A percentile compares a stretch with the other conserved stretches of the same genome.
phyloP scores from a whole-genome alignment of 2,329 filamentous ascomycete genomes.

The Cryphonectria nitschkei region DNA sequence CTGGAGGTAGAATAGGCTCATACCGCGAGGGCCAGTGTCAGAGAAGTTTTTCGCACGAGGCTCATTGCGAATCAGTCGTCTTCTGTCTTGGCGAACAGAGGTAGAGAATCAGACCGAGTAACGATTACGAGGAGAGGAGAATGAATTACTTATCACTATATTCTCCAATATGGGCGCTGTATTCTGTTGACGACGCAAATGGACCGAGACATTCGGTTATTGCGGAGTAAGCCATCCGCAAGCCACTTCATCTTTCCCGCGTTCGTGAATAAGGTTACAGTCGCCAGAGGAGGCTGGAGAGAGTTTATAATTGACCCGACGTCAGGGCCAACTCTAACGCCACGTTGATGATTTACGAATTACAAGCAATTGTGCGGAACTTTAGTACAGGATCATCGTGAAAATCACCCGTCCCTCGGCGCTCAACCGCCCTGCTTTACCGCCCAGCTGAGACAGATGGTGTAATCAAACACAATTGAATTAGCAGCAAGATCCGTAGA shows the following conservation, averaged over 20 bases:
- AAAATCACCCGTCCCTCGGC: not conserved
- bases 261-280: not conserved
- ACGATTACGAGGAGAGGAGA: not conserved
- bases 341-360: not conserved
- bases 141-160: too few species aligned
- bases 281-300: not conserved
- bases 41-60: not conserved
- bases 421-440: not conserved
- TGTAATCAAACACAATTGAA: not conserved
- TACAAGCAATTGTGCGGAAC: not conserved
- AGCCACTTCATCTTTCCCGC: not conserved
- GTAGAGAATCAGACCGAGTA: not conserved
- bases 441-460: not conserved
- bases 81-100: not conserved
- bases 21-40: not conserved
- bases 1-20: not conserved
- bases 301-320: not conserved
- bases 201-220: not conserved
- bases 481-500: not conserved
- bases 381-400: not conserved
- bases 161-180: not conserved
- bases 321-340: not conserved
- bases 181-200: not conserved
- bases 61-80: not conserved
- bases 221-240: not conserved